Evolutionary conservation across 805 yeast genomes (phyloP), one percentile per base, ranked within the genome.

Genomic region (Saturnispora bothae): DNA sequence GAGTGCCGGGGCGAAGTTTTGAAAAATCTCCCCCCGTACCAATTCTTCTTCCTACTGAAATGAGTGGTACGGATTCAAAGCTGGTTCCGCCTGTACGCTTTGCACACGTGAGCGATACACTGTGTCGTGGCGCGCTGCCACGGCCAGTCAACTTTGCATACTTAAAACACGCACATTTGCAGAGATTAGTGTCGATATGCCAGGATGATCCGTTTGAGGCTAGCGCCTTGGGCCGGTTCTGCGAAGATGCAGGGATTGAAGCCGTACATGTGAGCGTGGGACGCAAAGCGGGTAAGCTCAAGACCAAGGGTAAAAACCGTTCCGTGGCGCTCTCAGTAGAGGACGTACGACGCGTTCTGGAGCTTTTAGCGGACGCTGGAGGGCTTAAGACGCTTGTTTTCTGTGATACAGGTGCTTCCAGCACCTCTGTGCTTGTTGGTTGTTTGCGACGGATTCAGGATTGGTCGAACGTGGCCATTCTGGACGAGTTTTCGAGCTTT

Each of bases 101-200:
- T 57, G 75, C 77, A 35, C 65, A 74, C 13, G 73, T 88, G 3
- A 83, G 80, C 49, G 74, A 81, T 2, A 65, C 70, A 34, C 61
- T 89, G 4, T 82, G 77, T 50, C 61, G 97, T 33, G 97, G 97
- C 0, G 80, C 94, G 1, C 83, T 82, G 49, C 97, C 97, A 1
- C 68, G 92, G 37, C 74, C 76, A 33, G 68, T 78, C 40, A 88
- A 85, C 52, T 66, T 72, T 43, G 66, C 78, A 7, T 92, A 79
- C 51, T 61, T 92, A 8, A 63, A 68, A 45, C 67, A 84, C 25
- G 65, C 88, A 23, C 61, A 70, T 29, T 65, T 92, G 40, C 76
- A 68, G 49, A 79, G 88, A 8, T 76, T 89, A 36, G 64, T 89
- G 5, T 78, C 94, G 4, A 54, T 92, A 37, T 80, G 92, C 0